Evolutionary conservation across 192 early-diverging fungal genomes (phyloP), one percentile per base, ranked within the genome.

Genomic region (Coemansia sp.): DNA sequence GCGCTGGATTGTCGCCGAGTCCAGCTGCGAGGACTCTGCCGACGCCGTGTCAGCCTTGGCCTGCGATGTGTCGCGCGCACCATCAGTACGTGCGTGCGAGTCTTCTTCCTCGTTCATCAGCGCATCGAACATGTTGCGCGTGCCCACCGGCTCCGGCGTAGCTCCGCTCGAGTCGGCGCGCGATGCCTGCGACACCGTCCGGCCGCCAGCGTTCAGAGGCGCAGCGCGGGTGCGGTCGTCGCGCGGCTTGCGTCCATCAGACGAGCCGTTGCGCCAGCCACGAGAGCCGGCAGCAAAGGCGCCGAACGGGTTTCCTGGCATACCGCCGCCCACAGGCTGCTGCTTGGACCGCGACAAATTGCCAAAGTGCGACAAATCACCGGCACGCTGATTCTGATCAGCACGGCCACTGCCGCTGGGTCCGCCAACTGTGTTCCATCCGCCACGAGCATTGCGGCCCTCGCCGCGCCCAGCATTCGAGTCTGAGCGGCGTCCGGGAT

Each of bases 301-400:
- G 46, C 70, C 57, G 49, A 81, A 81, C 6, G 79, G 74, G 54
- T 72, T 81, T 51, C 59, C 21, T 2, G 68, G 65, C 49, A 20
- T 9, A 2, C 40, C 58, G 58, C 22, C 19, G 49, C 26, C 50
- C 11, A 36, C 34, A 4, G 60, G 23, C 54, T 47, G 31, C 44
- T 72, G 60, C 70, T 87, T 86, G 64, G 82, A 81, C 51, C 85
- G 82, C 40, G 80, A 77, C 2, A 90, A 73, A 54, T 90, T 84
- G 37, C 93, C 93, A 76, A 95, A 94, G 44, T 83, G 81, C 20
- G 86, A 80, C 42, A 94, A 62, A 60, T 95, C 91, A 31, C 88
- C 90, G 4, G 85, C 82, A 64, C 74, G 84, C 80, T 78, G 82
- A 65, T 60, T 75, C 79, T 69, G 69, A 44, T 83, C 82, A 36